These are phyloP conservation scores for Quercus dentata DNA, from an alignment of 306 rosid species.

Conservation along the genomic window DNA sequence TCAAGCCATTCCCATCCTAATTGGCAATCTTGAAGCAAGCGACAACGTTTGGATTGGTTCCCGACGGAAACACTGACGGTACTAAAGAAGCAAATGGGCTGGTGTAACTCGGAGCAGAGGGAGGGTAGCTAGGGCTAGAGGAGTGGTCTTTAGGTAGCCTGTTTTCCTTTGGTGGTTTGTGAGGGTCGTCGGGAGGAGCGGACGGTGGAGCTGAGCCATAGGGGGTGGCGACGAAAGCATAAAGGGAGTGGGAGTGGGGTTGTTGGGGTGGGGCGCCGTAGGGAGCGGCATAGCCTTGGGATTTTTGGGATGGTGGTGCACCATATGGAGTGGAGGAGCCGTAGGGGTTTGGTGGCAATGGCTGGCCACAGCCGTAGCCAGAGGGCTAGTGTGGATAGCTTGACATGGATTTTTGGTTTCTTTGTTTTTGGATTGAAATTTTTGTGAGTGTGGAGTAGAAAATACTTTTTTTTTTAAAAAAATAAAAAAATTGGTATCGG, in stretches of 20 bases:
- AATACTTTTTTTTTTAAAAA: too few species aligned
- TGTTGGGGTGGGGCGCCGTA: slow-evolving; percentile 3
- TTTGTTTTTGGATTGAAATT: too few species aligned
- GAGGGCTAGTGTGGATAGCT: too few species aligned
- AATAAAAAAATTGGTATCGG: too few species aligned
- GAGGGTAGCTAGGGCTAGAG: slow-evolving; percentile 35
- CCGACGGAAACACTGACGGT: slow-evolving; percentile 77
- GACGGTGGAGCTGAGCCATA: slow-evolving; percentile 23
- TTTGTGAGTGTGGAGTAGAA: too few species aligned
- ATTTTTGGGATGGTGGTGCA: not conserved
- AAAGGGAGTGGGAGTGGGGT: not conserved
- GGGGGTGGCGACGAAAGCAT: slow-evolving; percentile 17
- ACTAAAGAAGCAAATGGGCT: slow-evolving; percentile 62
- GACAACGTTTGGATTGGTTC: slow-evolving; percentile 72
- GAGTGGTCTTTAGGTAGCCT: slow-evolving; percentile 45
- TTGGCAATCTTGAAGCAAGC: slow-evolving; percentile 84
- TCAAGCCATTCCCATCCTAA: slow-evolving; percentile 82
- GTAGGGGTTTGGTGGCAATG: slow-evolving; percentile 18
- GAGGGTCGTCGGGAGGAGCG: slow-evolving; percentile 3
- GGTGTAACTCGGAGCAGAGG: slow-evolving; percentile 22
- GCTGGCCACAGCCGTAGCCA: accelerated
- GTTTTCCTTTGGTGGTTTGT: not conserved
- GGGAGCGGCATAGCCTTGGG: slow-evolving; percentile 11
- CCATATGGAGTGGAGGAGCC: slow-evolving; percentile 7
- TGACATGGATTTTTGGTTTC: too few species aligned